Evolutionary conservation across 2,329 filamentous ascomycete species (phyloP), one percentile per base, ranked within the genome.

Genomic region (Paecilomyces niveus): DNA sequence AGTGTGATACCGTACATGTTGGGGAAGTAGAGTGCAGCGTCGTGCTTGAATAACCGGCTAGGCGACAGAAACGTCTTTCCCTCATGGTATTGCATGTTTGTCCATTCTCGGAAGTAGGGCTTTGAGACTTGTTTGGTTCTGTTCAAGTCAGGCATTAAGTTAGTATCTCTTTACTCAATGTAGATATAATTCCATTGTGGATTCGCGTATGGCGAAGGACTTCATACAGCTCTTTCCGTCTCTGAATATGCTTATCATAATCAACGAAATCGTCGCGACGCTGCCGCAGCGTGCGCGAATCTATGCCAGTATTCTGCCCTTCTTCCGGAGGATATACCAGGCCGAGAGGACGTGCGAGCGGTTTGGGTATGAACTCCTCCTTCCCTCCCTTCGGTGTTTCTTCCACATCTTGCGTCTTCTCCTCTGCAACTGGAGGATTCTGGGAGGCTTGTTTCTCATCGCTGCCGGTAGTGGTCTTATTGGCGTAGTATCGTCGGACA

Each of bases 81-180:
- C 67, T 92, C 85, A 76, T 82, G 77, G 64, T 94, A 87, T 64
- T 87, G 83, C 74, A 97, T 84, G 76, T 95, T 94, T 60, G 85
- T 85, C 89, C 92, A 97, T 81, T 99, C 93, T 73, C 92, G 89
- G 78, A 96, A 99, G 76, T 99, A 99, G 1, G 93, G 92, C 59
- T 90, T 89, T 21, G 87, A 80, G 69, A 95, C 87, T 72, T 91
- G 86, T 64, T 84, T 82, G 52, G 89, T 89, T 57, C 88, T 90
- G 64, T 67, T 15, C n/a, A 24, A 21, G 15, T 51, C 10, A 29
- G 3, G 24, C 1, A 15, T 21, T 24, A 26, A 9, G 21, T 52
- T 52, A 24, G 21, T 5, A 13, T 26, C 8, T n/a, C 50, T 52
- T 50, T 18, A 18, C 3, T 15, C 5, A 18, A 22, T 13, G 21